Percentiles rank a stretch among this genome's conserved stretches.
Conservation (phyloP, 176 grass and related monocot genomes). For the Triticum monococcum region DNA sequence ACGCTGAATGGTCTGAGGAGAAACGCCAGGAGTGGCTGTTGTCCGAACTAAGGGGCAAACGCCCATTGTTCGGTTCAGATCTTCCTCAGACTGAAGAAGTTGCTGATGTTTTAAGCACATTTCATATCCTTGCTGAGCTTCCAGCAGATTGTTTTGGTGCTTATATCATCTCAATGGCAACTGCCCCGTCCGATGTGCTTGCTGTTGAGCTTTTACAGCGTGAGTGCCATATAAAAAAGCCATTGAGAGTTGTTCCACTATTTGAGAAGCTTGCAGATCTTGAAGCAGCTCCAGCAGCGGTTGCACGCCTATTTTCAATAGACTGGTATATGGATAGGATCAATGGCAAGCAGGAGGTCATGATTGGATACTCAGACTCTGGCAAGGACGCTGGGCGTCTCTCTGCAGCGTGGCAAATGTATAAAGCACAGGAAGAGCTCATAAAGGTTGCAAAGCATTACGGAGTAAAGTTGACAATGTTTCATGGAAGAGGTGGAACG, state of each 20-base stretch:
- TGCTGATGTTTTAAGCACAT: constrained; percentile 80
- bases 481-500: constrained; percentile 95
- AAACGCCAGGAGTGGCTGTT: constrained; percentile 95
- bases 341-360: constrained; percentile 94
- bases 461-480: constrained; percentile 96
- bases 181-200: constrained; percentile 94
- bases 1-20: constrained; percentile 91
- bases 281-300: constrained; percentile 79
- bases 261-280: constrained; percentile 98
- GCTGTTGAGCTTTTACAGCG: constrained; percentile 88
- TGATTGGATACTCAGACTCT: constrained; percentile 99
- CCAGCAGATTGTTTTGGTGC: constrained; percentile 92
- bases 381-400: constrained; percentile 97
- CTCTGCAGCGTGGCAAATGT: constrained; percentile 95
- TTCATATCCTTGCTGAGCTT: constrained; percentile 82
- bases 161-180: constrained; percentile 97
- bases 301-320: constrained; percentile 87
- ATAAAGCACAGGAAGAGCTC: constrained; percentile 97
- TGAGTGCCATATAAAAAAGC: constrained; percentile 78
- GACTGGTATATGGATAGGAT: constrained; percentile 97
- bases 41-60: constrained; percentile 80
- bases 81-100: constrained; percentile 89
- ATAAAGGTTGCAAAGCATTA: constrained; percentile 96
- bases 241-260: constrained; percentile 86
- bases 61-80: constrained; percentile 87